Conservation (phyloP, 163 green algal species). For the Chloromonas sp. region DNA sequence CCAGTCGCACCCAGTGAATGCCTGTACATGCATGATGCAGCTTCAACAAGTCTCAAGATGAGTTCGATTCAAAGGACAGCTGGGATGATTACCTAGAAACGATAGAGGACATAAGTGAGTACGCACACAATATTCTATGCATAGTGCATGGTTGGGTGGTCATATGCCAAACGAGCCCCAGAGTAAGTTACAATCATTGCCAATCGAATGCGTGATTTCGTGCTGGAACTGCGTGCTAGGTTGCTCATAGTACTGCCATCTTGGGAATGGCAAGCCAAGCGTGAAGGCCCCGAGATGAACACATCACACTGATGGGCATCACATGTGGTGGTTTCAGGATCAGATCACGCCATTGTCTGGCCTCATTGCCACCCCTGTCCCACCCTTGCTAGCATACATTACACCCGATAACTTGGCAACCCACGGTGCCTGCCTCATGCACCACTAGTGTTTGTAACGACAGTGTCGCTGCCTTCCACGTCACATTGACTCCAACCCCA, state of each 20-base stretch:
- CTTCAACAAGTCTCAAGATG: conserved; percentile 35
- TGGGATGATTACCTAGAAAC: conserved; percentile 44
- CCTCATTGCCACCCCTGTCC: too few species aligned
- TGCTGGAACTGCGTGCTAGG: neutral
- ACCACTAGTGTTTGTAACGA: too few species aligned
- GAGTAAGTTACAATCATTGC: neutral
- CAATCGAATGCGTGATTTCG: neutral
- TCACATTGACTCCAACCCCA: too few species aligned
- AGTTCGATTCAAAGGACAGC: conserved; percentile 30
- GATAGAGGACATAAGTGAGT: conserved; percentile 45
- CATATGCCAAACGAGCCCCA: neutral
- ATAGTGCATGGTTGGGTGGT: neutral
- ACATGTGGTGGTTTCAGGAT: neutral
- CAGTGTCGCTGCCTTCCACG: too few species aligned
- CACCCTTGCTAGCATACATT: too few species aligned
- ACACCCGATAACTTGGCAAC: neutral
- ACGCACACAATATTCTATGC: neutral
- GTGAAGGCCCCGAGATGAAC: neutral
- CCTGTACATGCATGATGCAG: conserved; percentile 7
- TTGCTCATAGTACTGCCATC: neutral
- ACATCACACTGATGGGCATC: neutral
- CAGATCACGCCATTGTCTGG: too few species aligned
- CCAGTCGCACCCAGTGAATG: too few species aligned
- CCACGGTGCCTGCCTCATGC: neutral
- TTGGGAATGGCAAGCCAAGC: neutral